Evolutionary conservation across 2,329 filamentous ascomycete genomes (phyloP).

Genomic region (Talaromyces sp.): DNA sequence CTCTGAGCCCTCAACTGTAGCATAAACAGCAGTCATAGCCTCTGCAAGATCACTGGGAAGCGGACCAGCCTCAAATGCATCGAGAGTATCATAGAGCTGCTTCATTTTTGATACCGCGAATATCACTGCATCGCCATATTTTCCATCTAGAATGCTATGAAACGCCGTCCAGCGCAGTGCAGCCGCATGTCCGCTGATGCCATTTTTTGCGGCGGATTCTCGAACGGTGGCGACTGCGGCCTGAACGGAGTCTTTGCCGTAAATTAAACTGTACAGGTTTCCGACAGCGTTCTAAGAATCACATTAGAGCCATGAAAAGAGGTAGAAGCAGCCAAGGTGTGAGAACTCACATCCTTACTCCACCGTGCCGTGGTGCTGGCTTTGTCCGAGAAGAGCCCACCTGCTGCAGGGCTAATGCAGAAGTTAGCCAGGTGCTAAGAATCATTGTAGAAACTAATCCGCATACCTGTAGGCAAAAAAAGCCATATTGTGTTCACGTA

Average conservation of each 20-base stretch:
- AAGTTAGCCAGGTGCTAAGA: background rate
- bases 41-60: slow-evolving; percentile 3
- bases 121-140: slow-evolving; percentile 2
- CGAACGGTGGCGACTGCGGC: background rate
- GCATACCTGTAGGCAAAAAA: slow-evolving; percentile 9
- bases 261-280: background rate
- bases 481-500: background rate
- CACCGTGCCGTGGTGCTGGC: slow-evolving; percentile 1
- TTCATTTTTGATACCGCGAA: background rate
- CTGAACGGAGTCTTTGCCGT: background rate
- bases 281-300: background rate
- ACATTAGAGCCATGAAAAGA: background rate
- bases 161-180: slow-evolving; percentile 4
- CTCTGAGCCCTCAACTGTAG: background rate
- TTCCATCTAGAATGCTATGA: slow-evolving; percentile 1
- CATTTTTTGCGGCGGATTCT: background rate
- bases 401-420: background rate
- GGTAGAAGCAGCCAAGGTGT: background rate
- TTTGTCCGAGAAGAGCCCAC: slow-evolving; percentile 3
- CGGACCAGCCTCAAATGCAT: background rate
- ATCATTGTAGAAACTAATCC: background rate
- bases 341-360: background rate
- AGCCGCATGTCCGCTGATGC: slow-evolving; percentile 6
- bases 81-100: background rate
- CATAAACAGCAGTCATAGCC: background rate